Percentiles rank a stretch among this genome's conserved stretches.
These are phyloP conservation scores for Moelleriella libera DNA, from an alignment of 2,329 filamentous ascomycete species.

Conservation along the genomic window DNA sequence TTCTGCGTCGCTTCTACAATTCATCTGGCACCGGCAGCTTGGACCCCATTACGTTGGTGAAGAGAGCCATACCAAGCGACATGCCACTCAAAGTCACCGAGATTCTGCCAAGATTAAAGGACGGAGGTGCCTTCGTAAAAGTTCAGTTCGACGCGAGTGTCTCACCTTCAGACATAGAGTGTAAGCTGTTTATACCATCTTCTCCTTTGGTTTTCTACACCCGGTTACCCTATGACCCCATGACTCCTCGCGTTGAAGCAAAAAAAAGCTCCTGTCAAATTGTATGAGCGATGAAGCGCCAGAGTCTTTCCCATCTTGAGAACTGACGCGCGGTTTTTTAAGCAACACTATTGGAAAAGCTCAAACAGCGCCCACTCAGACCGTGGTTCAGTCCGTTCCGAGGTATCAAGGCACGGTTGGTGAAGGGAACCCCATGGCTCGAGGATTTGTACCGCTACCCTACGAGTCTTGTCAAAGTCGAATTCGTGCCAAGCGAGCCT, in stretches of 20 bases:
- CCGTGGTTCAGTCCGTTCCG: conserved; percentile 86
- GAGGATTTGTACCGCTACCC: conserved; percentile 83
- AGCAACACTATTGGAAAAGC: conserved; percentile 43
- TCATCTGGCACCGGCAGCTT: conserved; percentile 31
- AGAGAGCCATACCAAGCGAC: conserved; percentile 47
- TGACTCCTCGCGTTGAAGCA: too few species aligned
- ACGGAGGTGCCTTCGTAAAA: conserved; percentile 89
- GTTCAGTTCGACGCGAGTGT: conserved; percentile 40
- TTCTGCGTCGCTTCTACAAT: conserved; percentile 37
- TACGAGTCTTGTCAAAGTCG: conserved; percentile 60
- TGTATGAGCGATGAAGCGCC: background rate
- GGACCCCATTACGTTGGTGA: conserved; percentile 39
- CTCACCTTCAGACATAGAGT: conserved; percentile 26
- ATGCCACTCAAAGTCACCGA: conserved; percentile 60
- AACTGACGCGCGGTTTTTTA: conserved; percentile 3
- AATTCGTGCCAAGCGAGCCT: conserved; percentile 63
- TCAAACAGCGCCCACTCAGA: conserved; percentile 58
- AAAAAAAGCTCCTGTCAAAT: too few species aligned
- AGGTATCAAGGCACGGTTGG: conserved; percentile 54
- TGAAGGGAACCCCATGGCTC: conserved; percentile 80
- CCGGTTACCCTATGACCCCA: too few species aligned
- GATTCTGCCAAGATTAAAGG: conserved; percentile 72
- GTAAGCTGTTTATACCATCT: conserved; percentile 10
- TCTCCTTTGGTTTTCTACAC: too few species aligned
- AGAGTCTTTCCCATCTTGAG: background rate